Conservation (phyloP, 2,329 filamentous ascomycete species). For the Cryphonectria naterciae region DNA sequence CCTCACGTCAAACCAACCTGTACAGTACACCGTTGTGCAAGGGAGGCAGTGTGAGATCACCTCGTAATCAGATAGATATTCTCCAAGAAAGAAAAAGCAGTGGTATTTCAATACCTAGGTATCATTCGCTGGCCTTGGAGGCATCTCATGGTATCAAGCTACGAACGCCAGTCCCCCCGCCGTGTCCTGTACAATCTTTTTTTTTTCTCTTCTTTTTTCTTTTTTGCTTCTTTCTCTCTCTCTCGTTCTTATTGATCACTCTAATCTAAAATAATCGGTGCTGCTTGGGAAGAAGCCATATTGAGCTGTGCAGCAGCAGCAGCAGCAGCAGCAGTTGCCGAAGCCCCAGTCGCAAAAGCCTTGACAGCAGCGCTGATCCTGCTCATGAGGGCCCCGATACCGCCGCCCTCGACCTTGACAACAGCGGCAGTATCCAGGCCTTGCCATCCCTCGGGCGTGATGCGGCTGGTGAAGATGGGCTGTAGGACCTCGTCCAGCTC, state of each 20-base stretch:
- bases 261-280: slow-evolving; percentile 27
- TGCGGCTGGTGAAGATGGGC: slow-evolving; percentile 48
- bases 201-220: not conserved
- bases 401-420: slow-evolving; percentile 46
- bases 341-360: slow-evolving; percentile 33
- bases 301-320: not conserved
- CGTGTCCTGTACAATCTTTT: not conserved
- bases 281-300: slow-evolving; percentile 20
- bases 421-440: slow-evolving; percentile 51
- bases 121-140: slow-evolving; percentile 8
- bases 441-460: slow-evolving; percentile 48
- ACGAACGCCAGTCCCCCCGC: slow-evolving; percentile 5
- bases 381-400: slow-evolving; percentile 50
- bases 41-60: no score
- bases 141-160: slow-evolving; percentile 29
- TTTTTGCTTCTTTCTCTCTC: not conserved
- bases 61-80: not conserved
- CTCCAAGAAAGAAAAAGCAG: slow-evolving; percentile 9
- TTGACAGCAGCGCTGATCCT: slow-evolving; percentile 53
- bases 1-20: no score
- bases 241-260: not conserved
- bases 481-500: slow-evolving; percentile 47
- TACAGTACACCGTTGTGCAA: no score
- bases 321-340: not conserved
- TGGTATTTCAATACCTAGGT: slow-evolving; percentile 24